These are phyloP conservation scores for Magnaporthiopsis incrustans DNA, from an alignment of 2,329 filamentous ascomycete genomes.

Conservation along the genomic window DNA sequence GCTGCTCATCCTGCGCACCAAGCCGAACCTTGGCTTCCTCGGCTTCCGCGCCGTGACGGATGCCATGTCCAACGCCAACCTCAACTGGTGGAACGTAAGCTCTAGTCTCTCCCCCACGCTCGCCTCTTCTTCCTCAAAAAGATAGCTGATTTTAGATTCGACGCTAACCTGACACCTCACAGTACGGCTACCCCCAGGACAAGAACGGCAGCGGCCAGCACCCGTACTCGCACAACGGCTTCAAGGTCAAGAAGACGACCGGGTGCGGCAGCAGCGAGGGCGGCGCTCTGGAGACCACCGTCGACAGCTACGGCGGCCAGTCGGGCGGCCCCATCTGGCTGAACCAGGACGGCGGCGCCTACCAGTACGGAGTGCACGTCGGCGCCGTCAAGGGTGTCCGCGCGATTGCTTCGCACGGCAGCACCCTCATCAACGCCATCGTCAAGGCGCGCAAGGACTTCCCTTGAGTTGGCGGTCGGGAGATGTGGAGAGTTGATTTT, in stretches of 20 bases:
- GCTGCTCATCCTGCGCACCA: constrained; percentile 11
- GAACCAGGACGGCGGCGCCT: not conserved
- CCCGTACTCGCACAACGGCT: constrained; percentile 1
- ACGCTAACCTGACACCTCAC: not conserved
- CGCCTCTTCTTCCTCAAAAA: not conserved
- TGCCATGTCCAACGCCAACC: not conserved
- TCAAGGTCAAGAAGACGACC: not conserved
- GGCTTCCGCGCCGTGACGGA: not conserved
- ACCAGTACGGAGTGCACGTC: not conserved
- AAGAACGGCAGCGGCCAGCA: not conserved
- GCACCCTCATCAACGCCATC: constrained; percentile 1
- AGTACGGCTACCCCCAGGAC: constrained; percentile 2
- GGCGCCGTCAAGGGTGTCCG: not conserved
- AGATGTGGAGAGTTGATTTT: not conserved
- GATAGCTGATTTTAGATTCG: not conserved
- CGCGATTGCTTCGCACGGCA: not conserved
- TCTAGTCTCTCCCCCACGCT: not conserved
- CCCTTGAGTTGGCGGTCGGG: constrained; percentile 11
- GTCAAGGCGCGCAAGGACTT: constrained; percentile 1
- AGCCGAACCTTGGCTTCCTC: not conserved
- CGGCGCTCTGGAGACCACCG: not conserved
- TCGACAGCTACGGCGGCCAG: not conserved
- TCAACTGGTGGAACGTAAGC: not conserved
- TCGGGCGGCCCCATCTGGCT: constrained; percentile 1
- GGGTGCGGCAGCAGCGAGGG: constrained; percentile 1